A percentile compares a stretch with the other conserved stretches of the same genome.
Evolutionary conservation across 2,329 filamentous ascomycete genomes (phyloP).

Genomic region (Colletotrichum caudatum): DNA sequence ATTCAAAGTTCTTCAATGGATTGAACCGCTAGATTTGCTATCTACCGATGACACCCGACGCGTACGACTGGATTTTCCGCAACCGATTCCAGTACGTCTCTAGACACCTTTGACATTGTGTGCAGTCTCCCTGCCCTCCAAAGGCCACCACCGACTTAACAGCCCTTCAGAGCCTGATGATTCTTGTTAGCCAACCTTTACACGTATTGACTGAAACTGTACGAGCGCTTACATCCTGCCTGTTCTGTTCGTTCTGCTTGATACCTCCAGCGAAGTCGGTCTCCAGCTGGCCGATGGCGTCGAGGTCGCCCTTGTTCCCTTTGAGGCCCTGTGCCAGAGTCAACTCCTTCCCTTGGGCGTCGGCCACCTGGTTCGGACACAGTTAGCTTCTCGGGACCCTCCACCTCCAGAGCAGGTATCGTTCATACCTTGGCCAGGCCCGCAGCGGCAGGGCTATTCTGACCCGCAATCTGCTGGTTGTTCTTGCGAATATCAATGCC

Average conservation of each 20-base stretch:
- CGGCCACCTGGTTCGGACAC: slow-evolving; percentile 1
- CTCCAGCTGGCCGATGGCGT: slow-evolving; percentile 1
- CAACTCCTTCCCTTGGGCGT: slow-evolving; percentile 22
- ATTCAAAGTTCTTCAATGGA: not conserved
- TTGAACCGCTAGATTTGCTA: not conserved
- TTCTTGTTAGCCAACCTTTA: not conserved
- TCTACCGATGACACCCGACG: not conserved
- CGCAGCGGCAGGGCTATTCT: slow-evolving; percentile 32
- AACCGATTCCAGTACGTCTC: not conserved
- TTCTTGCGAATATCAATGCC: slow-evolving; percentile 44
- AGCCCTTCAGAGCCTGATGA: not conserved
- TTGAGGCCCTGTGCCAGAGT: slow-evolving; percentile 14
- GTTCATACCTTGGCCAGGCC: slow-evolving; percentile 41
- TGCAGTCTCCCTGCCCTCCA: not conserved
- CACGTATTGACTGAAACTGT: fast-evolving
- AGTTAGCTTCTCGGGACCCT: not conserved
- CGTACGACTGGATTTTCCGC: not conserved
- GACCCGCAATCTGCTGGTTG: slow-evolving; percentile 44
- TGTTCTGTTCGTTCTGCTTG: slow-evolving; percentile 41
- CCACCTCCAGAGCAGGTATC: too few species aligned
- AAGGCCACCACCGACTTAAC: not conserved
- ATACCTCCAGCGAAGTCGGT: slow-evolving; percentile 43
- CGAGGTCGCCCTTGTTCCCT: not conserved
- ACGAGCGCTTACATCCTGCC: slow-evolving; percentile 1
- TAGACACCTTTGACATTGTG: not conserved